A percentile compares a stretch with the other conserved stretches of the same genome.
Evolutionary conservation across 2,329 filamentous ascomycete species (phyloP).

Genomic region (Fusarium newnesense): DNA sequence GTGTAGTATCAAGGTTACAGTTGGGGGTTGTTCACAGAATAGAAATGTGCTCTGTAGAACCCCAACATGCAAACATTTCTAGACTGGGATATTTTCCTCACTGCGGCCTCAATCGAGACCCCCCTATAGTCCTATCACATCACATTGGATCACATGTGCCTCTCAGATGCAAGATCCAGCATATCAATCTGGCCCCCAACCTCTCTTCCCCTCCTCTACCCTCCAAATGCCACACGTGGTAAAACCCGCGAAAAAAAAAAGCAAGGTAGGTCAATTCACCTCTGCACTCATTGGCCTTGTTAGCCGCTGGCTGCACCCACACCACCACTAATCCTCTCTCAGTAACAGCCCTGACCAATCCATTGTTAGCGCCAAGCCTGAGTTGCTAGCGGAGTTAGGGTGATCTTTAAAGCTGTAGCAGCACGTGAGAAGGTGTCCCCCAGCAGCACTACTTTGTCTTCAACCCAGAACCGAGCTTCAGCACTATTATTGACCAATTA

Average conservation of each 20-base stretch:
- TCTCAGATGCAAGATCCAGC: slow-evolving; percentile 27
- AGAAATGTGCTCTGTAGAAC: background rate
- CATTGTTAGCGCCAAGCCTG: too few relatives aligned
- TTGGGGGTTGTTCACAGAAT: background rate
- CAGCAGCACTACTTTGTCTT: too few relatives aligned
- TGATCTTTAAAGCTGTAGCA: too few relatives aligned
- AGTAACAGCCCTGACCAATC: background rate
- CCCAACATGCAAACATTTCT: background rate
- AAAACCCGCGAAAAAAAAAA: background rate
- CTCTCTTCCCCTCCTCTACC: slow-evolving; percentile 20
- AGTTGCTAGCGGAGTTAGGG: too few relatives aligned
- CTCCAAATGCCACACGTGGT: slow-evolving; percentile 31
- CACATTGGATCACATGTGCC: slow-evolving; percentile 15
- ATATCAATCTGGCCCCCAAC: slow-evolving; percentile 35
- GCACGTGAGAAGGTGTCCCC: too few relatives aligned
- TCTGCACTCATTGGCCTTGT: slow-evolving; percentile 34
- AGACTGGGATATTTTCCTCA: background rate
- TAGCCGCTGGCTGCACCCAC: slow-evolving; percentile 40
- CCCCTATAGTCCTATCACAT: background rate
- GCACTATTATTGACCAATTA: too few relatives aligned
- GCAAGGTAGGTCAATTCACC: slow-evolving; percentile 3
- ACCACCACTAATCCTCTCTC: slow-evolving; percentile 20
- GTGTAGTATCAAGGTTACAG: slow-evolving; percentile 10
- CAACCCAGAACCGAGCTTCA: too few relatives aligned
- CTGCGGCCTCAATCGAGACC: slow-evolving; percentile 21